These are phyloP conservation scores for Russula foetens DNA, from an alignment of 768 basidiomycete species.

Conservation along the genomic window DNA sequence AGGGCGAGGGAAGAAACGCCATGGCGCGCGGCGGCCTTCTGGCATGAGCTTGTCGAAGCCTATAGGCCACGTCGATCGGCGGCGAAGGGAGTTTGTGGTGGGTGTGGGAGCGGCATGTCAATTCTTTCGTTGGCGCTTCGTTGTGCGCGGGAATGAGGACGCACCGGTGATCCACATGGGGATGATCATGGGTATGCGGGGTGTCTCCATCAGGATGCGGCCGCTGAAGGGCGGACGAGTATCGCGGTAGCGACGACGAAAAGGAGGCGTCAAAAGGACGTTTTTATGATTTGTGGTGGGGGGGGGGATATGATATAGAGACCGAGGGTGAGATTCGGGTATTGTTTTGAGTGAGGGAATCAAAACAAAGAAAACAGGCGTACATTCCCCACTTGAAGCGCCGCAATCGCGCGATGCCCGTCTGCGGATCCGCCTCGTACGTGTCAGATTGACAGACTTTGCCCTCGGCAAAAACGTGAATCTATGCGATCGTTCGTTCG, in stretches of 20 bases:
- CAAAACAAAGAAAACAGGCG: constrained; percentile 37
- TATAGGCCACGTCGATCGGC: constrained; percentile 22
- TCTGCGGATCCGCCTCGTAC: constrained; percentile 32
- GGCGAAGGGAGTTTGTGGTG: too few relatives aligned
- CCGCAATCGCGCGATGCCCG: constrained; percentile 44
- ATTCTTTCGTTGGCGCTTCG: background rate
- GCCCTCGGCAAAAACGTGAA: constrained; percentile 89
- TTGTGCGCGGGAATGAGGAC: constrained; percentile 6
- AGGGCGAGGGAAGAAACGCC: constrained; percentile 58
- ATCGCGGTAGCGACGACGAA: too few relatives aligned
- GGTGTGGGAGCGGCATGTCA: background rate
- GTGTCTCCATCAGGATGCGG: constrained; percentile 68
- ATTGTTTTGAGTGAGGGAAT: too few relatives aligned
- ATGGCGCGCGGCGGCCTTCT: constrained; percentile 68
- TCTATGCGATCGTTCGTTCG: constrained; percentile 32
- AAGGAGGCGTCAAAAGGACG: too few relatives aligned
- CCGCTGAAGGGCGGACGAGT: constrained; percentile 63
- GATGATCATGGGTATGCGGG: constrained; percentile 63
- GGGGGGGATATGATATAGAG: too few relatives aligned
- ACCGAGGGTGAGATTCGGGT: background rate
- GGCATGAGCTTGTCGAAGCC: constrained; percentile 92
- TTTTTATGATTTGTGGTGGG: too few relatives aligned
- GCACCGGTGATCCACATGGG: constrained; percentile 92
- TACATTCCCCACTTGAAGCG: constrained; percentile 96
- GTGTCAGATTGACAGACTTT: constrained; percentile 69